Conservation (phyloP, 495 filamentous ascomycete species). For the Aspergillus sclerotiicarbonarius region DNA sequence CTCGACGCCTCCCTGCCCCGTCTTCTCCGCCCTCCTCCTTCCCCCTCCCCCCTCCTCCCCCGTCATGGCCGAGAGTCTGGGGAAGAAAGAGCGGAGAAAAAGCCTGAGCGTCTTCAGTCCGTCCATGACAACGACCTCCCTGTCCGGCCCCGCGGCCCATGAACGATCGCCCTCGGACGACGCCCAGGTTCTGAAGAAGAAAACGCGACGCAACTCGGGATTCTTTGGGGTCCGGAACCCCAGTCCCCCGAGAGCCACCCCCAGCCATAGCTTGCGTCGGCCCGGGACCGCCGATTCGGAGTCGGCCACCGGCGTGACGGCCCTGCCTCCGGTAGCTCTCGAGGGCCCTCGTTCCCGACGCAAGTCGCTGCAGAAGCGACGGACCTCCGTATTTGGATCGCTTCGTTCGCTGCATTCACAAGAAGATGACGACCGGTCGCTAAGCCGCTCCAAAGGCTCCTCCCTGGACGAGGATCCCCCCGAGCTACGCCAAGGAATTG, state of each 20-base stretch:
- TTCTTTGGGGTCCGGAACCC: slow-evolving; percentile 39
- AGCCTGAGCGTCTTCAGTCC: slow-evolving; percentile 43
- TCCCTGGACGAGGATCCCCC: slow-evolving; percentile 30
- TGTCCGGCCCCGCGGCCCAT: slow-evolving; percentile 26
- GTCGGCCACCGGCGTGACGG: slow-evolving; percentile 19
- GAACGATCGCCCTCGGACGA: slow-evolving; percentile 43
- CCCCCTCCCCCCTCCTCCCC: slow-evolving; percentile 12
- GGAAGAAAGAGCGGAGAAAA: slow-evolving; percentile 46
- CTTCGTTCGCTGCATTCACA: slow-evolving; percentile 50
- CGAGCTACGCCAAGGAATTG: slow-evolving; percentile 35
- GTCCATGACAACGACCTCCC: slow-evolving; percentile 25
- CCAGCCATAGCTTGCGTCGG: slow-evolving; percentile 26
- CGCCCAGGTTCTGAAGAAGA: slow-evolving; percentile 33
- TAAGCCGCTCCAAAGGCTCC: slow-evolving; percentile 35
- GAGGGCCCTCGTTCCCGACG: slow-evolving; percentile 35
- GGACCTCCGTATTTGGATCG: slow-evolving; percentile 57
- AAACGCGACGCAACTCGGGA: slow-evolving; percentile 43
- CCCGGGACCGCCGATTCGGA: slow-evolving; percentile 34
- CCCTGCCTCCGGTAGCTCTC: slow-evolving; percentile 23
- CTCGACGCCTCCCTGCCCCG: slow-evolving; percentile 14
- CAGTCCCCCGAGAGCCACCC: slow-evolving; percentile 22
- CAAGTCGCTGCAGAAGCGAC: slow-evolving; percentile 49
- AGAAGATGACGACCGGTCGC: slow-evolving; percentile 47
- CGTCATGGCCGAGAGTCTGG: slow-evolving; percentile 41
- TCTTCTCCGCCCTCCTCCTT: slow-evolving; percentile 13